Conservation (phyloP, 1,139 yeast species). For the Geotrichum phurueaensis region DNA sequence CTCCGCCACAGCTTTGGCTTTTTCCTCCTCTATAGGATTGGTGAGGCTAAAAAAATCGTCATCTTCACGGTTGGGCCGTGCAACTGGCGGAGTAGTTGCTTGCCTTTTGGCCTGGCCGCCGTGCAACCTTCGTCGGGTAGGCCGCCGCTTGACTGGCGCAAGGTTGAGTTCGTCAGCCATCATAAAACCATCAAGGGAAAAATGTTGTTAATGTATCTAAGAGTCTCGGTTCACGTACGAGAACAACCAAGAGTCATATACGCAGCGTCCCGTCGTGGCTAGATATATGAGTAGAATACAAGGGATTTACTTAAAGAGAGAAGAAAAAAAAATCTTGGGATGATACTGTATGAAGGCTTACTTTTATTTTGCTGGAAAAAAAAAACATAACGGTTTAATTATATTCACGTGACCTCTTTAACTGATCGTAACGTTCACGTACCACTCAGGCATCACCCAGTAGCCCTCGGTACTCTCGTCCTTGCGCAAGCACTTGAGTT, state of each 20-base stretch:
- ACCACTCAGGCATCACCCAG: constrained; percentile 53
- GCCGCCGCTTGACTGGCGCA: neutral
- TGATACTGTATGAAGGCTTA: neutral
- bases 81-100: neutral
- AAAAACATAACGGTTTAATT: neutral
- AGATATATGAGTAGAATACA: neutral
- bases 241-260: neutral
- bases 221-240: neutral
- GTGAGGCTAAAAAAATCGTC: constrained; percentile 14
- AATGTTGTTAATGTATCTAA: neutral
- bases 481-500: constrained; percentile 39
- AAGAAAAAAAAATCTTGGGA: neutral
- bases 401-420: neutral
- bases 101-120: neutral
- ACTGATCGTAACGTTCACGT: constrained; percentile 20
- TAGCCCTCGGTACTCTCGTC: constrained; percentile 44
- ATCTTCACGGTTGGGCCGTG: neutral
- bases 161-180: neutral
- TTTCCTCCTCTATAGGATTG: neutral
- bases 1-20: neutral
- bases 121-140: neutral
- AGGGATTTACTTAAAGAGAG: neutral
- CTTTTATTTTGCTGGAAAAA: neutral
- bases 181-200: neutral
- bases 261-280: neutral